These are phyloP conservation scores for Taiozyma onychis DNA, from an alignment of 1,139 yeast species.

Conservation along the genomic window DNA sequence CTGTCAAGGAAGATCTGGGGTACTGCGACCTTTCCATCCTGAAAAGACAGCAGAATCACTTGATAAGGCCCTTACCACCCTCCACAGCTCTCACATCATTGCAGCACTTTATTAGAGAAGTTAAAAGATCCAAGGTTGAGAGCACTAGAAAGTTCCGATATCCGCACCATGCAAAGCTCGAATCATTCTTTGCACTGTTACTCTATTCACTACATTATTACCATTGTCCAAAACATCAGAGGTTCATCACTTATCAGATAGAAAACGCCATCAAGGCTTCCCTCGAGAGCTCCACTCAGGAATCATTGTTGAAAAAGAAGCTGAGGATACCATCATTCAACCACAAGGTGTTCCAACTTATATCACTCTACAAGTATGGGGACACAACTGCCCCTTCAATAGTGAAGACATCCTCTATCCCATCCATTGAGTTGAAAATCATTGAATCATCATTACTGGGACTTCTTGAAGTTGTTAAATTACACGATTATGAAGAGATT, in stretches of 20 bases:
- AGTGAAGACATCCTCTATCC: background rate
- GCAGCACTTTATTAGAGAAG: background rate
- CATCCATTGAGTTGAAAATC: background rate
- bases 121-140: background rate
- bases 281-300: background rate
- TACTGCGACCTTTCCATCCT: slow-evolving; percentile 4
- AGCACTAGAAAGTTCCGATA: background rate
- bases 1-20: slow-evolving; percentile 2
- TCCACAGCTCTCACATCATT: background rate
- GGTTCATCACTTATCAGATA: background rate
- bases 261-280: background rate
- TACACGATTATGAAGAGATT: slow-evolving; percentile 14
- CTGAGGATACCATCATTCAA: background rate
- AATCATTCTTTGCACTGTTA: slow-evolving; percentile 11
- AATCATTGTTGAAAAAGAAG: background rate
- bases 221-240: background rate
- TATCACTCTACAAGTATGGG: background rate
- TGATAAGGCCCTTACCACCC: background rate
- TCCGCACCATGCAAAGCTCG: slow-evolving; percentile 4
- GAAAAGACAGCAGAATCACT: slow-evolving; percentile 3
- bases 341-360: background rate
- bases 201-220: slow-evolving; percentile 14
- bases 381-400: background rate
- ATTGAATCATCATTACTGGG: slow-evolving; percentile 4
- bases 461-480: slow-evolving; percentile 1